Evolutionary conservation across 2,329 filamentous ascomycete genomes (phyloP), one percentile per base, ranked within the genome.

Genomic region (Verticillium klebahnii): DNA sequence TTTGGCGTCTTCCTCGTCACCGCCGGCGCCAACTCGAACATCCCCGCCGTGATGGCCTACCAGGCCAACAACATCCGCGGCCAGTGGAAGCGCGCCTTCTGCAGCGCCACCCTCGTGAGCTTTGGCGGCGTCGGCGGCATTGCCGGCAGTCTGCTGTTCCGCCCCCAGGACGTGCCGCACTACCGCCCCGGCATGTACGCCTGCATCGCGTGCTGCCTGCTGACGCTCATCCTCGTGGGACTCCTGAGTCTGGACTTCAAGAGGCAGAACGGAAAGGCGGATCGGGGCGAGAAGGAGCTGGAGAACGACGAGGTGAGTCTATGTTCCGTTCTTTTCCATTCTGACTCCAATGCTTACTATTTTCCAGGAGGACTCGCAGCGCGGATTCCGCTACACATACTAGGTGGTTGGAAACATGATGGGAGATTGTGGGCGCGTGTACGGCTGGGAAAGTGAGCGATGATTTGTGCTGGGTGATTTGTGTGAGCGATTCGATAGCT

Each of bases 51-150:
- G 56, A 86, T 96, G 78, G 84, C 90, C 0, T 95, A 92, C 77
- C 91, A 94, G 77, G 90, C 91, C 52, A 95, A 94, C 77, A 96
- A 96, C 75, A 89, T 96, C 70, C 87, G 90, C 60, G 92, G 91
- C 0, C 91, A 95, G 76, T 96, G 91, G 91, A 96, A 94, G 78
- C 86, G 92, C 57, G 91, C 91, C 1, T 88, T 95, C 67, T 89
- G 86, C 72, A 90, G 86, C 63, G 90, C 91, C 2, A 89, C 88
- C 0, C 82, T 94, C 2, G 89, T 95, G 3, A 89, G 89, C 1
- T 86, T 90, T 58, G 91, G 91, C 8, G 91, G 90, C 2, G 79
- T 96, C 31, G 92, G 92, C 40, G 91, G 92, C 37, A 95, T 95
- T 65, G 85, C 85, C 1, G 90, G 90, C 31, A 86, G 85, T 67